Conservation (phyloP, 192 early-diverging fungal species). For the Backusella macrospora region DNA sequence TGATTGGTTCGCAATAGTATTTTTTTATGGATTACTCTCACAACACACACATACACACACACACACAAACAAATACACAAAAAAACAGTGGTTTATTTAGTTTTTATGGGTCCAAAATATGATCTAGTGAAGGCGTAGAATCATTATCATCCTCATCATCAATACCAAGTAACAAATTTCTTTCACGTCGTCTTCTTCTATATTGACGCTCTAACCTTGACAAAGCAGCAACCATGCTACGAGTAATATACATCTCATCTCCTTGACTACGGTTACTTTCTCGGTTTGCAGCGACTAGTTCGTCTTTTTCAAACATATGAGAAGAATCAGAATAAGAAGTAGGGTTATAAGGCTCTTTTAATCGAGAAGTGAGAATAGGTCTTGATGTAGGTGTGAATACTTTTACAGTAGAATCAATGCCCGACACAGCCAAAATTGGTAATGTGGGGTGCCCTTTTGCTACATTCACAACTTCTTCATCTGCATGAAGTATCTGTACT, state of each 20-base stretch:
- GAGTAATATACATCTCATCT: slow-evolving; percentile 10
- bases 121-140: not conserved
- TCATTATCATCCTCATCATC: not conserved
- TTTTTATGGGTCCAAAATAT: not conserved
- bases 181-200: not conserved
- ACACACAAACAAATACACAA: not conserved
- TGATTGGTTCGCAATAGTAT: not conserved
- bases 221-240: not conserved
- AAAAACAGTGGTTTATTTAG: not conserved
- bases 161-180: not conserved
- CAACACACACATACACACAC: no score
- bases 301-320: slow-evolving; percentile 14
- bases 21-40: not conserved
- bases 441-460: slow-evolving; percentile 56
- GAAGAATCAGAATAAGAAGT: slow-evolving; percentile 19
- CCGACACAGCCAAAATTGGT: slow-evolving; percentile 61
- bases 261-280: slow-evolving; percentile 10
- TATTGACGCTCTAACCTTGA: not conserved
- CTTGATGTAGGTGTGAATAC: slow-evolving; percentile 55
- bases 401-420: slow-evolving; percentile 77
- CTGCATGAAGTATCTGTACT: slow-evolving; percentile 71
- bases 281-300: not conserved
- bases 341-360: not conserved
- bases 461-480: slow-evolving; percentile 63
- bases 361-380: not conserved